Base-by-base conservation (phyloP, 1,139 yeast genomes). In the Spathaspora sp. region DNA sequence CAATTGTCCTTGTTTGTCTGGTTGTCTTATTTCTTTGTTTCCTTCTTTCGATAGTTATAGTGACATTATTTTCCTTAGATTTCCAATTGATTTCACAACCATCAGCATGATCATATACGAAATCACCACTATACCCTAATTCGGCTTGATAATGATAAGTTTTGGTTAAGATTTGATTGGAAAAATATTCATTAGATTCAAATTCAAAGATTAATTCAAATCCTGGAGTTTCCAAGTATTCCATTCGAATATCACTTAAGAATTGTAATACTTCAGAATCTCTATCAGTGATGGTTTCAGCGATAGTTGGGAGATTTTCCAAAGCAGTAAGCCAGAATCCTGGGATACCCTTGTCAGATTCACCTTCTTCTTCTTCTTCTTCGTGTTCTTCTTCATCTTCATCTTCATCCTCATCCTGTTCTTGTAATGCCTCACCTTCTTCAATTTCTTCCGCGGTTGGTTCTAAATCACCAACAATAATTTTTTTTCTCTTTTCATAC, bases 1-100 rank as follows among this genome's bases (percentile, higher is more conserved):
- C 98, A 59, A 93, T 86, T 41, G 97, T 90, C 69, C 99, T 85
- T 26, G 97, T 93, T 65, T 95, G 97, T 70, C 90, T 90, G 51
- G 99, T 93, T 67, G 87, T 90, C 76, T 93, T 95, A 71, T 95
- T 95, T 72, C 99, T 86, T 74, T 93, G 99, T 72, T 93, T 93
- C 72, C 97, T 86, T 78, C 90, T 87, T 75, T 93, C 98, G 50
- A 93, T 84, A 55, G 77, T 74, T 51, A 91, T 82, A 31, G 99
- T 93, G 47, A 89, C 90, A 64, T 93, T 91, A 54, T 76, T 73
- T 57, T 86, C 96, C 59, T 86, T 83, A 47, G 84, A 79, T 54
- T 72, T 75, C 99, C 99, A 93, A 58, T 86, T 74, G 65, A 95
- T 88, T 47, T 81, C 84, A 57, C 83, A 80, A 44, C 99, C 99